Conservation (phyloP, 176 grass and related monocot species). For the Eragrostis nindensis region DNA sequence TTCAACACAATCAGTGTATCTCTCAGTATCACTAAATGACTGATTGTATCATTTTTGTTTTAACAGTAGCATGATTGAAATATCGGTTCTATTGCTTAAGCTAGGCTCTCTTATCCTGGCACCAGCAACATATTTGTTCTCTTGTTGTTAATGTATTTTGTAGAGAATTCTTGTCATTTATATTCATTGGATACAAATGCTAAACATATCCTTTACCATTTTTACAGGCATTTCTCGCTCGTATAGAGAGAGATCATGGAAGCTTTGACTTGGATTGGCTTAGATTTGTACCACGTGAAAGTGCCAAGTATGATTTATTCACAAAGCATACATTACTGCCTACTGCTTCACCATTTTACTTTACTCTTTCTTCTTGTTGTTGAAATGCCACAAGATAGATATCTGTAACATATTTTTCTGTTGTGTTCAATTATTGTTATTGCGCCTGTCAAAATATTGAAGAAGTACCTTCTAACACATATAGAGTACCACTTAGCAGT, state of each 20-base stretch:
- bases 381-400: constrained; percentile 33
- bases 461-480: background rate
- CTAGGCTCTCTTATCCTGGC: background rate
- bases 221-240: constrained; percentile 50
- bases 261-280: constrained; percentile 62
- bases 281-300: constrained; percentile 50
- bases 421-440: constrained; percentile 22
- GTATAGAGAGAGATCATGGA: constrained; percentile 49
- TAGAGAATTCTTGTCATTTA: background rate
- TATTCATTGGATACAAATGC: constrained; percentile 2
- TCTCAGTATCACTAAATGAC: background rate
- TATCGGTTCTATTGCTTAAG: constrained; percentile 20
- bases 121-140: constrained; percentile 1
- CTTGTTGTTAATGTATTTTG: constrained; percentile 6
- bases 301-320: constrained; percentile 50
- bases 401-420: background rate
- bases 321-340: constrained; percentile 9
- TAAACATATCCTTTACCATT: constrained; percentile 12
- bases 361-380: constrained; percentile 5
- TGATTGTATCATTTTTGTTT: constrained; percentile 17
- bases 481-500: background rate
- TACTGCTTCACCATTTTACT: constrained; percentile 22
- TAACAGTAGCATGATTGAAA: constrained; percentile 13
- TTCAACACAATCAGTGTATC: background rate
- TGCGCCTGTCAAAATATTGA: background rate